phyloP scores from a whole-genome alignment of 148 eudicot species.

The Hydrangea macrophylla region DNA sequence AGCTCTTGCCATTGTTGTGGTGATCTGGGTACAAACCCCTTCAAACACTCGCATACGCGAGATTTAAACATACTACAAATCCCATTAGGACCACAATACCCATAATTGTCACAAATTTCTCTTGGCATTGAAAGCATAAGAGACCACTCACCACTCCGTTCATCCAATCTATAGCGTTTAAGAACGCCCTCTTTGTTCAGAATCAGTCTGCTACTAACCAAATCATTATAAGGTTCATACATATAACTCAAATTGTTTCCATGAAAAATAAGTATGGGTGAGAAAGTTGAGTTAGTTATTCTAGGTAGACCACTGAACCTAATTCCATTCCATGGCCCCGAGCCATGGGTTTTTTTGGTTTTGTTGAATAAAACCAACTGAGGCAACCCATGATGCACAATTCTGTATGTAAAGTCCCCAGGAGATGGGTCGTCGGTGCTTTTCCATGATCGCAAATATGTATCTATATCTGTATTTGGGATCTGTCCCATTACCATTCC shows the following conservation, averaged over 20 bases:
- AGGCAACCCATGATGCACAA: conserved; percentile 18
- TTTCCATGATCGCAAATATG: conserved; percentile 26
- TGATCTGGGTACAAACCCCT: conserved; percentile 15
- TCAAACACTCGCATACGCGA: conserved; percentile 17
- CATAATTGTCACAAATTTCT: conserved; percentile 22
- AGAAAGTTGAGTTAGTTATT: neutral
- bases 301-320: neutral
- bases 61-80: conserved; percentile 1
- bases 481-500: conserved; percentile 23
- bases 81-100: conserved; percentile 20
- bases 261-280: neutral
- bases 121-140: neutral
- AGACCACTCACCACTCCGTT: conserved; percentile 9
- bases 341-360: neutral
- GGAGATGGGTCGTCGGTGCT: conserved; percentile 18
- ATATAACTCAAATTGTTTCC: neutral
- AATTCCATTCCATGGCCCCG: conserved; percentile 27
- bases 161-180: conserved; percentile 1
- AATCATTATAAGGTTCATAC: neutral
- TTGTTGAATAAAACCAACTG: conserved; percentile 7
- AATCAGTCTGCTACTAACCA: neutral
- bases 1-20: conserved; percentile 9
- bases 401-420: conserved; percentile 16
- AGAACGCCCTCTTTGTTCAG: conserved; percentile 6
- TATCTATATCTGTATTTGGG: neutral